Percentiles rank a stretch among this genome's conserved stretches.
Conservation (phyloP, 2,329 filamentous ascomycete genomes). For the Fusarium dlaminii region DNA sequence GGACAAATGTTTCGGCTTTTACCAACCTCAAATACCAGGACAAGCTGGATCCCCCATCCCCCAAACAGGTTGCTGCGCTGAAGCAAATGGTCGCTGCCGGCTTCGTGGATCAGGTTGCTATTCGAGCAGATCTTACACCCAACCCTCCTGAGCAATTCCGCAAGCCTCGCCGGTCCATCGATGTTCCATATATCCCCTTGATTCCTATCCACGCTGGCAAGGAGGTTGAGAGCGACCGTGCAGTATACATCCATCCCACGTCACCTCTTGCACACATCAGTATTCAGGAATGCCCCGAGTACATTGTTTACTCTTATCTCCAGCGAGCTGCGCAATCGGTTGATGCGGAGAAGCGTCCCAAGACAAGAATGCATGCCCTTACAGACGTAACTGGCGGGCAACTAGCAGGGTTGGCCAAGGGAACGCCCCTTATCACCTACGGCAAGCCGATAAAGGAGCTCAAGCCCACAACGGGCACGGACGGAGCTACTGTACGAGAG, state of each 20-base stretch:
- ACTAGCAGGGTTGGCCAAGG: constrained; percentile 80
- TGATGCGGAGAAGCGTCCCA: constrained; percentile 65
- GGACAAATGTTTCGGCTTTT: constrained; percentile 75
- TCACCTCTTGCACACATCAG: constrained; percentile 79
- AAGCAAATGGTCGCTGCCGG: constrained; percentile 93
- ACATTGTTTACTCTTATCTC: constrained; percentile 87
- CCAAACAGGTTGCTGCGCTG: constrained; percentile 78
- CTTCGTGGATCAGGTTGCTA: constrained; percentile 93
- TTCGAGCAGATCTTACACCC: constrained; percentile 87
- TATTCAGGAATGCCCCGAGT: constrained; percentile 80
- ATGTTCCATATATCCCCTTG: constrained; percentile 90
- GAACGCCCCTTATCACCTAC: constrained; percentile 83
- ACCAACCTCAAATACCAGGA: constrained; percentile 65
- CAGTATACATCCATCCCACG: constrained; percentile 88
- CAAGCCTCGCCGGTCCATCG: constrained; percentile 85
- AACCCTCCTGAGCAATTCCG: constrained; percentile 72
- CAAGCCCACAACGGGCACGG: constrained; percentile 52
- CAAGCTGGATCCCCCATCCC: constrained; percentile 66
- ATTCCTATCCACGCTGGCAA: constrained; percentile 67
- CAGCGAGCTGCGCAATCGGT: constrained; percentile 70
- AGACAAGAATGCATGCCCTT: constrained; percentile 88
- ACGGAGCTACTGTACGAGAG: constrained; percentile 65
- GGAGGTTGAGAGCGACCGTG: constrained; percentile 63
- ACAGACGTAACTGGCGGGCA: constrained; percentile 81
- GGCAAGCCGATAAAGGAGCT: constrained; percentile 93